A percentile compares a stretch with the other conserved stretches of the same genome.
Conservation (phyloP, 2,329 filamentous ascomycete species). For the Epichloe elymi region DNA sequence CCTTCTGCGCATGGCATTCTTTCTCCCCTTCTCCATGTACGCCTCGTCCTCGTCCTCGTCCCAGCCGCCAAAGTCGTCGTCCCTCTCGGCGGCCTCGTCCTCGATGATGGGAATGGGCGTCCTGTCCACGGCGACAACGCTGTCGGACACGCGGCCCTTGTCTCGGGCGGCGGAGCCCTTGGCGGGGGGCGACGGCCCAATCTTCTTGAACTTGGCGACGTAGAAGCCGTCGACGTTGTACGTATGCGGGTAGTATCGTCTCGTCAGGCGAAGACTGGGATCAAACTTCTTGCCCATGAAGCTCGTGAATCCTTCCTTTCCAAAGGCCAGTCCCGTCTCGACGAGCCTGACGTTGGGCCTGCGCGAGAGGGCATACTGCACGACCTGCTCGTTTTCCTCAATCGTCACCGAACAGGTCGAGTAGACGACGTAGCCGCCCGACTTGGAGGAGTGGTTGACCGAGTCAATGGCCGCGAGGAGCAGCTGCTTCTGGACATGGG, state of each 20-base stretch:
- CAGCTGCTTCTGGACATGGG: constrained; percentile 90
- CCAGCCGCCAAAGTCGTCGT: constrained; percentile 55
- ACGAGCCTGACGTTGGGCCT: constrained; percentile 90
- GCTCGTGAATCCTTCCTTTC: constrained; percentile 81
- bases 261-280: constrained; percentile 65
- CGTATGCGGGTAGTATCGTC: constrained; percentile 78
- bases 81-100: constrained; percentile 28
- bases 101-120: constrained; percentile 46
- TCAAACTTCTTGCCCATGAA: constrained; percentile 91
- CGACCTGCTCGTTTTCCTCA: constrained; percentile 81
- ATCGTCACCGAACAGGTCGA: constrained; percentile 92
- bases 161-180: constrained; percentile 26
- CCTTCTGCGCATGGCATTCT: constrained; percentile 59
- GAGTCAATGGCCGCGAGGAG: constrained; percentile 89
- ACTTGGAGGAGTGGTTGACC: constrained; percentile 80
- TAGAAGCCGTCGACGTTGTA: constrained; percentile 98
- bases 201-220: constrained; percentile 94
- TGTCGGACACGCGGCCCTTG: constrained; percentile 15
- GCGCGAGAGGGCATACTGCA: constrained; percentile 83
- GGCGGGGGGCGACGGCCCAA: constrained; percentile 53
- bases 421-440: constrained; percentile 90
- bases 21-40: constrained; percentile 61
- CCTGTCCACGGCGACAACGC: constrained; percentile 46
- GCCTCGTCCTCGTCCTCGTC: constrained; percentile 60
- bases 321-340: constrained; percentile 79